Conservation (phyloP, 257 asterid genomes). For the Capsicum rhomboideum region DNA sequence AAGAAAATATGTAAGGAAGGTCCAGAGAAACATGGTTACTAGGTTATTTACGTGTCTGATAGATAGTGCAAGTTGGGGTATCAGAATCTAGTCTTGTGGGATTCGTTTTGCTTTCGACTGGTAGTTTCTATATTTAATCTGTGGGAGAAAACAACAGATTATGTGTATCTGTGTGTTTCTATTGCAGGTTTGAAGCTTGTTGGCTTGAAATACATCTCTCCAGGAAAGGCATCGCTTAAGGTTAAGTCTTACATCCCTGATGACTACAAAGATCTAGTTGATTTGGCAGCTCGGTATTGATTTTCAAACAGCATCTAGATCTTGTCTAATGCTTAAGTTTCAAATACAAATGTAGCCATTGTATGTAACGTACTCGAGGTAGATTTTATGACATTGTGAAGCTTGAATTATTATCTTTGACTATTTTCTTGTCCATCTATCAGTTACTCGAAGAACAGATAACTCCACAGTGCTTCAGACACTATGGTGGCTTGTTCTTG, state of each 20-base stretch:
- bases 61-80: not conserved
- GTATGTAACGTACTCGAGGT: not conserved
- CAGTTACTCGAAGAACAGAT: not conserved
- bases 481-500: not conserved
- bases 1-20: not conserved
- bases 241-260: conserved; percentile 54
- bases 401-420: not conserved
- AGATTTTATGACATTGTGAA: not conserved
- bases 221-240: conserved; percentile 47
- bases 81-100: not conserved
- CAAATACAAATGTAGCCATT: not conserved
- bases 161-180: not conserved
- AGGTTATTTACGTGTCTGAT: not conserved
- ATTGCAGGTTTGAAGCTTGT: conserved; percentile 64
- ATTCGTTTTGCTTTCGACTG: too few relatives aligned
- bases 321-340: not conserved
- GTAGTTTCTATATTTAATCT: too few relatives aligned
- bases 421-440: not conserved
- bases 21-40: not conserved
- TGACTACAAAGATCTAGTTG: conserved; percentile 41
- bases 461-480: not conserved
- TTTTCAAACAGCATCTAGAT: not conserved
- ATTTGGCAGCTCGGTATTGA: conserved; percentile 50
- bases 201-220: conserved; percentile 75
- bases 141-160: not conserved